Evolutionary conservation across 2,329 filamentous ascomycete genomes (phyloP).

Genomic region (Alternaria metachromatica): DNA sequence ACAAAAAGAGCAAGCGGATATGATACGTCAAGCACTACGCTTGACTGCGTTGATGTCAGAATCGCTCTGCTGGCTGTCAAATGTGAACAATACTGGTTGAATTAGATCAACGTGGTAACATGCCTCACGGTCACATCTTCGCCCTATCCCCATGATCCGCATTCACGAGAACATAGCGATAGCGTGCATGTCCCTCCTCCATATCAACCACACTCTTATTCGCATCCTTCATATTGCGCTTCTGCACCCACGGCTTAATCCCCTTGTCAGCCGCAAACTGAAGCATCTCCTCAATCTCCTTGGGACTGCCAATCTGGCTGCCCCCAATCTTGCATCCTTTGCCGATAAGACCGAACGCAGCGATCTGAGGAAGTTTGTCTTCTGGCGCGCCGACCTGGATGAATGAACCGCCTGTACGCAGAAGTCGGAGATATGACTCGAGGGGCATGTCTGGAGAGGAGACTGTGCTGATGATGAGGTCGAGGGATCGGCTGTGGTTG

Average conservation of each 20-base stretch:
- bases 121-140: slow-evolving; percentile 23
- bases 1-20: not conserved
- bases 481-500: slow-evolving; percentile 62
- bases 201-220: slow-evolving; percentile 66
- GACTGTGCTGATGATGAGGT: slow-evolving; percentile 67
- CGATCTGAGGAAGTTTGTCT: slow-evolving; percentile 60
- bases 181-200: slow-evolving; percentile 61
- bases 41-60: not conserved
- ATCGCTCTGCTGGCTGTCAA: not conserved
- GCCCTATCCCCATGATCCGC: slow-evolving; percentile 31
- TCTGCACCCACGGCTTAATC: slow-evolving; percentile 68
- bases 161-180: slow-evolving; percentile 48
- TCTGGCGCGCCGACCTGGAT: slow-evolving; percentile 75
- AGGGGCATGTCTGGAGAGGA: slow-evolving; percentile 68
- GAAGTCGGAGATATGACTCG: slow-evolving; percentile 65
- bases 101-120: not conserved
- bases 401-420: slow-evolving; percentile 67
- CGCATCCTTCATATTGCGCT: slow-evolving; percentile 60
- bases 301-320: slow-evolving; percentile 59
- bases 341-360: slow-evolving; percentile 64
- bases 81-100: not conserved
- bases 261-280: slow-evolving; percentile 64
- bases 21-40: not conserved
- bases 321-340: slow-evolving; percentile 60
- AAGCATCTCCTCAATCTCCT: slow-evolving; percentile 68